Percentiles rank a stretch among this genome's conserved stretches.
phyloP scores from a whole-genome alignment of 164 flowering plant species.

The Santalum album region DNA sequence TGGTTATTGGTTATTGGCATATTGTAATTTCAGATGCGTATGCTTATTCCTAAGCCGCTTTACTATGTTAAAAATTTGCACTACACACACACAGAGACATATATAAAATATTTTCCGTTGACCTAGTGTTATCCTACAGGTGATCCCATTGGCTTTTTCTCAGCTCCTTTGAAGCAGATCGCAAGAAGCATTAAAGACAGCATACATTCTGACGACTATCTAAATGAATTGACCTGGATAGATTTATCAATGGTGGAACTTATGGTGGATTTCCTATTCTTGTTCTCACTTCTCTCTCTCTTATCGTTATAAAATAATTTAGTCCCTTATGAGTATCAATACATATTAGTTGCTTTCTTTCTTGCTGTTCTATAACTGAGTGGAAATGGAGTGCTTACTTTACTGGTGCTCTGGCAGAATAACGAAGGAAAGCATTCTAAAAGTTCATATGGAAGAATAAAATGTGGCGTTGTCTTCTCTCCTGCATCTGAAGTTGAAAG shows the following conservation, averaged over 20 bases:
- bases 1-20: no score
- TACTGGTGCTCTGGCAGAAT: constrained; percentile 23
- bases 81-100: no score
- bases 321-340: not conserved
- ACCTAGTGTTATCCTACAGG: constrained; percentile 30
- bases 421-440: constrained; percentile 13
- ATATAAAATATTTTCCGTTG: no score
- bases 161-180: constrained; percentile 54
- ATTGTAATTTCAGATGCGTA: no score
- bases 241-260: constrained; percentile 42
- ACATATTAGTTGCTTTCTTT: not conserved
- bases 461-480: constrained; percentile 49
- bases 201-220: constrained; percentile 18
- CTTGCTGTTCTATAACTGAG: not conserved
- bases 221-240: constrained; percentile 41
- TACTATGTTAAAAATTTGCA: no score
- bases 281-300: not conserved
- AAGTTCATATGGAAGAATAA: constrained; percentile 41
- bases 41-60: no score
- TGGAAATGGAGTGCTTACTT: constrained; percentile 1
- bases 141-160: constrained; percentile 59
- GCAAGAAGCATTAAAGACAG: constrained; percentile 21
- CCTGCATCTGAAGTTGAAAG: constrained; percentile 35
- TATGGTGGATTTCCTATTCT: constrained; percentile 24
- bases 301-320: not conserved